Percentiles rank a stretch among this genome's conserved stretches.
Evolutionary conservation across 352 stramenopile species (phyloP).

Genomic region (Globisporangium yorkense): DNA sequence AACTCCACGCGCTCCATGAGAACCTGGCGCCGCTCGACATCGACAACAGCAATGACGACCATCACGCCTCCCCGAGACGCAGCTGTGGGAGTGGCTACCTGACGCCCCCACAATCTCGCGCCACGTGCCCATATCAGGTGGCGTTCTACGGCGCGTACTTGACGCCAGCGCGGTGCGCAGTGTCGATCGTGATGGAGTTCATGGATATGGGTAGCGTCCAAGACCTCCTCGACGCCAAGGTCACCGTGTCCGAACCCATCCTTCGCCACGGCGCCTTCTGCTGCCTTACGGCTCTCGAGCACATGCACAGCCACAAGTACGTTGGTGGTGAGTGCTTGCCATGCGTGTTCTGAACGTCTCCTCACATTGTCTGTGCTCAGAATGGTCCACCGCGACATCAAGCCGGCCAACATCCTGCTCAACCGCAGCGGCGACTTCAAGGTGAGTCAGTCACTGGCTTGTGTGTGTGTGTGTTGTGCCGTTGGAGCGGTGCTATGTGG

Average conservation of each 20-base stretch:
- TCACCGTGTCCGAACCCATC: constrained; percentile 47
- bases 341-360: background rate
- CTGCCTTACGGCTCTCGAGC: constrained; percentile 72
- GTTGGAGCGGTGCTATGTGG: no score
- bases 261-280: constrained; percentile 78
- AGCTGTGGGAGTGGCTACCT: constrained; percentile 1
- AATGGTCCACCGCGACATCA: constrained; percentile 89
- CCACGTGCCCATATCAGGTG: constrained; percentile 75
- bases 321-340: background rate
- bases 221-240: constrained; percentile 46
- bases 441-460: constrained; percentile 17
- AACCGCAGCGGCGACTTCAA: constrained; percentile 83
- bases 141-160: constrained; percentile 87
- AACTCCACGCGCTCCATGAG: constrained; percentile 82
- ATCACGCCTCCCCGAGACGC: background rate
- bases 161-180: constrained; percentile 54
- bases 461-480: background rate
- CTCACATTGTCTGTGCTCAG: constrained; percentile 12
- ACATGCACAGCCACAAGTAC: constrained; percentile 77
- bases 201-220: constrained; percentile 90
- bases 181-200: constrained; percentile 91
- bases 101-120: constrained; percentile 3
- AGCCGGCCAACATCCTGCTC: constrained; percentile 87
- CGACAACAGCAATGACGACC: background rate
- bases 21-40: constrained; percentile 69